Evolutionary conservation across 192 early-diverging fungal genomes (phyloP), one percentile per base, ranked within the genome.

Genomic region (Entrophospora sp.): DNA sequence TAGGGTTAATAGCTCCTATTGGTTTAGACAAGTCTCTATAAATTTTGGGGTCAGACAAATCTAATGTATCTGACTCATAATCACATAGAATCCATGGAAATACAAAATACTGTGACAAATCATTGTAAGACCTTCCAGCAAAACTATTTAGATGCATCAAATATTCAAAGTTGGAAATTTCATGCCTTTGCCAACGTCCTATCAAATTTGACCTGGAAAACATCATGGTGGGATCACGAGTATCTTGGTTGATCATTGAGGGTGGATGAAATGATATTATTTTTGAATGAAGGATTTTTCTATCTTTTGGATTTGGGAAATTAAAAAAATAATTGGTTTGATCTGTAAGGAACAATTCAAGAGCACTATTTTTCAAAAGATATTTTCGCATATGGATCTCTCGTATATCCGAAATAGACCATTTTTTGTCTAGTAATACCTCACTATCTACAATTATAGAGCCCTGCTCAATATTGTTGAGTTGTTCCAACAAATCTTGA

Each of bases 91-190:
- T 77, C 91, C 93, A 95, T 4, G 93, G 93, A 61, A 95, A 95
- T 8, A 95, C 90, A 1, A 91, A 91, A 65, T 94, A 95, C 69
- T 93, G 93, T 3, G 91, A 91, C 59, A 95, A 68, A 77, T 95
- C 77, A 56, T 82, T 85, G 64, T 81, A 83, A 4, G 86, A 86
- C 25, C 86, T 76, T 9, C 89, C 92, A 16, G 89, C 87, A 10
- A 91, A 70, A 0, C 87, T 89, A 69, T 95, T 95, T 5, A 95
- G 71, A 28, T 81, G 78, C 89, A 93, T 93, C 44, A 95, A 61
- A 63, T 95, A 95, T 71, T 95, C 91, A 72, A 94, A 95, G 53
- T 95, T 95, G 37, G 86, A 85, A 20, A 95, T 84, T 68, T 92
- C 89, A 20, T 85, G 73, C 22, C 76, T 72, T 61, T 85, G 74